These are phyloP conservation scores for Scedosporium apiospermum DNA, from an alignment of 2,329 filamentous ascomycete species.

Conservation along the genomic window DNA sequence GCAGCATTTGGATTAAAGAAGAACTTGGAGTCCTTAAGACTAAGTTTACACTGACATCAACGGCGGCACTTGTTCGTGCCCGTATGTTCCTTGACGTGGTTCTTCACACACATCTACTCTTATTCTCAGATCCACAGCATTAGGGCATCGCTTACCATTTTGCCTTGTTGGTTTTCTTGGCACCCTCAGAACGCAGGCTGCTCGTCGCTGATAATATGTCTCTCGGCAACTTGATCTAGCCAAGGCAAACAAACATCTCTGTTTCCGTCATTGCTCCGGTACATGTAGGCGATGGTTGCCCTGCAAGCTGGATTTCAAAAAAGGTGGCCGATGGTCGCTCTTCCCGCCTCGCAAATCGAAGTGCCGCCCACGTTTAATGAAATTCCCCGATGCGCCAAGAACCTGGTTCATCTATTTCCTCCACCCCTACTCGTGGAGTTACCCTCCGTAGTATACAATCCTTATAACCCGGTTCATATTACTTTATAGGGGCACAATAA, in stretches of 20 bases:
- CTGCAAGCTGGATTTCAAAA: background rate
- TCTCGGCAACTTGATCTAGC: background rate
- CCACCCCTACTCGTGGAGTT: background rate
- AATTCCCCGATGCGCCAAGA: conserved; percentile 2
- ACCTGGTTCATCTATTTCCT: background rate
- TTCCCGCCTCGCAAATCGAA: background rate
- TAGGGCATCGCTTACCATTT: too few species aligned
- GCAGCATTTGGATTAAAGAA: too few species aligned
- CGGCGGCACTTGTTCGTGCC: too few species aligned
- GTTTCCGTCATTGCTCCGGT: background rate
- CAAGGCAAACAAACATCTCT: background rate
- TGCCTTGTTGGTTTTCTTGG: background rate
- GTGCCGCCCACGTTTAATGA: background rate
- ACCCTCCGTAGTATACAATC: background rate
- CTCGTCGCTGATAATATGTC: background rate
- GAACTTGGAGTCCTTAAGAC: too few species aligned
- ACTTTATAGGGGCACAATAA: background rate
- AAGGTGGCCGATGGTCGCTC: background rate
- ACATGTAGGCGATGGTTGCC: background rate
- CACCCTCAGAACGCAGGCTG: background rate
- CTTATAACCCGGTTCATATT: background rate
- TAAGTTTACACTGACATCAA: too few species aligned
- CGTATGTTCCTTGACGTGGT: too few species aligned
- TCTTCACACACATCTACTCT: too few species aligned
- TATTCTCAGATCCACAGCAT: too few species aligned